These are phyloP conservation scores for Ballota nigra DNA, from an alignment of 257 asterid genomes.

Conservation along the genomic window DNA sequence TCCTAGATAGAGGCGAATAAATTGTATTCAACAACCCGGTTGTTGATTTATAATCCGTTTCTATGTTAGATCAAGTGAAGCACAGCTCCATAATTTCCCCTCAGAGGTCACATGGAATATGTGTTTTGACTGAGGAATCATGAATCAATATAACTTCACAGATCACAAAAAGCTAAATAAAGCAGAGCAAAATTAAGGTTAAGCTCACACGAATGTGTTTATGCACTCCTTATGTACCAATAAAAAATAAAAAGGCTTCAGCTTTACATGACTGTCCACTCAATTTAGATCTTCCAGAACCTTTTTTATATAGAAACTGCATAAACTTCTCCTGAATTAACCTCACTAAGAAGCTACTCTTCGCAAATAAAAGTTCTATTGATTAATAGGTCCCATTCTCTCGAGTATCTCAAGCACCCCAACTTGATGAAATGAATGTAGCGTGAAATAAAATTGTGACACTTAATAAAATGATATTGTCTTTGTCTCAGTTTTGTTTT, in stretches of 20 bases:
- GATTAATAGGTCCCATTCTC: neutral
- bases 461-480: too few species aligned
- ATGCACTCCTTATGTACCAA: neutral
- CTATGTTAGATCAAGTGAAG: neutral
- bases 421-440: neutral
- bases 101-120: too few species aligned
- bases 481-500: too few species aligned
- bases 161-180: too few species aligned
- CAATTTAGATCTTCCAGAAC: neutral
- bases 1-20: neutral
- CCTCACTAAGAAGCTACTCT: neutral
- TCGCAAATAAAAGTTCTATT: neutral
- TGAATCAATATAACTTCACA: too few species aligned
- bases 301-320: neutral
- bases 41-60: neutral
- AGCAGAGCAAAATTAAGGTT: too few species aligned
- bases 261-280: neutral
- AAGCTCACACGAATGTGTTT: too few species aligned
- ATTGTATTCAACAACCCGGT: neutral
- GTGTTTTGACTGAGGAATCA: too few species aligned
- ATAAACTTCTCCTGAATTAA: neutral
- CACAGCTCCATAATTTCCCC: neutral
- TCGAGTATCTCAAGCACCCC: neutral
- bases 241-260: neutral
- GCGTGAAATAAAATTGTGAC: neutral